Base-by-base conservation (phyloP, 2,329 filamentous ascomycete species). In the Xylaria sp. region DNA sequence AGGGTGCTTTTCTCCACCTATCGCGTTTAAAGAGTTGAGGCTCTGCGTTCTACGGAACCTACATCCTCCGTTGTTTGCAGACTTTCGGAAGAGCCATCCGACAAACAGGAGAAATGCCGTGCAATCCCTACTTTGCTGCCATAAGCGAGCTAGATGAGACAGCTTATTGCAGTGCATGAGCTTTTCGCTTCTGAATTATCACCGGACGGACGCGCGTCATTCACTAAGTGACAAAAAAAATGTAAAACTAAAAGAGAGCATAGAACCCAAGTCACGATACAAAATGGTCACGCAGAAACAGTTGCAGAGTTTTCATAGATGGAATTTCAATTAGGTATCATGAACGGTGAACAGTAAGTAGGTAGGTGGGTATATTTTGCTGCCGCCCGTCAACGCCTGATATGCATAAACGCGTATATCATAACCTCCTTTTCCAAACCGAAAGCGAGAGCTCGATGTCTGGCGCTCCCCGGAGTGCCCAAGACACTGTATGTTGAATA, bases 331-430 rank as follows among this genome's bases (percentile, higher is more conserved):
- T 67, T 66, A 69, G 65, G 65, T 66, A 69, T 67, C 48, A 39
- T 67, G 39, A 59, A 60, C 28, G 45, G 60, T 63, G 36, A 62
- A 53, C 20, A 63, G 41, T 50, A 60, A 39, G 32, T 36, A 32
- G 28, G 39, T 63, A 65, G 56, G 64, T 69, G 67, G 67, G 67
- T 69, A 69, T 69, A 61, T 57, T 55, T 13, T 43, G 46, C 39
- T 34, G 34, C 57, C 39, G 10, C 20, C 60, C 48, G 30, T 39
- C 10, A 39, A 69, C 67, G 60, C 67, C 67, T 57, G 25, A 28
- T 41, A 70, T 70, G 65, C 67, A 70, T 65, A 39, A 43, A 66
- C 55, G 23, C n/a, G 59, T 65, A 18, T 43, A 32, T 60, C 53
- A 48, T 63, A 36, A 15, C 34, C 66, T 60, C 34, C 36, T 52